phyloP scores from a whole-genome alignment of 2,329 filamentous ascomycete genomes.

The Penicillium sp. region DNA sequence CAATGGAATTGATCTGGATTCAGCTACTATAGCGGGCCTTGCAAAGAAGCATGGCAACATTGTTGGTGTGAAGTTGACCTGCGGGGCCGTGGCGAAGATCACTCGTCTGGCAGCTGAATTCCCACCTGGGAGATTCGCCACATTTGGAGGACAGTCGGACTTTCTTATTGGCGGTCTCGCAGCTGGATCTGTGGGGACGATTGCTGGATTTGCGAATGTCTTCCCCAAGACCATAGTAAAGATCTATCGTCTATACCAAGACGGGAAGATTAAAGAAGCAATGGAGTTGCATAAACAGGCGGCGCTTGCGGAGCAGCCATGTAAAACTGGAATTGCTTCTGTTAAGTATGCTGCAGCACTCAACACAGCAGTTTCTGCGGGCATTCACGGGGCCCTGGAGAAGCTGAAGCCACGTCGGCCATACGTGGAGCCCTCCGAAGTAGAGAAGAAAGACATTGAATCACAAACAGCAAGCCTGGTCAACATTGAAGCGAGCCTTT shows the following conservation, averaged over 20 bases:
- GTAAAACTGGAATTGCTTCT: constrained; percentile 68
- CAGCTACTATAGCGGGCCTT: constrained; percentile 59
- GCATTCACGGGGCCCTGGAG: constrained; percentile 62
- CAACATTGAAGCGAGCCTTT: neutral
- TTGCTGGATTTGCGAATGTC: constrained; percentile 79
- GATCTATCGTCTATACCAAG: constrained; percentile 66
- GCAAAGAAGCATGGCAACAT: constrained; percentile 59
- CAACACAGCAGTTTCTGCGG: constrained; percentile 62
- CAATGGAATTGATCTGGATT: constrained; percentile 62
- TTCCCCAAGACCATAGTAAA: constrained; percentile 69
- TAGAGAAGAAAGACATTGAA: constrained; percentile 48
- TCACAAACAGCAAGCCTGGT: neutral
- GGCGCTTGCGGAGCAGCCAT: constrained; percentile 67
- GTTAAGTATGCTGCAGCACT: constrained; percentile 71
- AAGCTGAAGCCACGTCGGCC: constrained; percentile 64
- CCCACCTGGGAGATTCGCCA: constrained; percentile 63
- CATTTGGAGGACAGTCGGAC: constrained; percentile 80
- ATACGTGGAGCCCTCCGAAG: constrained; percentile 57
- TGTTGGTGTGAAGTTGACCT: constrained; percentile 67
- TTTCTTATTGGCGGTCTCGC: constrained; percentile 49
- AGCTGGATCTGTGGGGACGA: constrained; percentile 61
- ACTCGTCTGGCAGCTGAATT: constrained; percentile 55
- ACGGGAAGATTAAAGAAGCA: constrained; percentile 63
- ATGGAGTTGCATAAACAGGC: constrained; percentile 64
- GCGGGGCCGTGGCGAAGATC: constrained; percentile 68